Evolutionary conservation across 1,284 basidiomycete species (phyloP), one percentile per base, ranked within the genome.

Genomic region (Malassezia japonica): DNA sequence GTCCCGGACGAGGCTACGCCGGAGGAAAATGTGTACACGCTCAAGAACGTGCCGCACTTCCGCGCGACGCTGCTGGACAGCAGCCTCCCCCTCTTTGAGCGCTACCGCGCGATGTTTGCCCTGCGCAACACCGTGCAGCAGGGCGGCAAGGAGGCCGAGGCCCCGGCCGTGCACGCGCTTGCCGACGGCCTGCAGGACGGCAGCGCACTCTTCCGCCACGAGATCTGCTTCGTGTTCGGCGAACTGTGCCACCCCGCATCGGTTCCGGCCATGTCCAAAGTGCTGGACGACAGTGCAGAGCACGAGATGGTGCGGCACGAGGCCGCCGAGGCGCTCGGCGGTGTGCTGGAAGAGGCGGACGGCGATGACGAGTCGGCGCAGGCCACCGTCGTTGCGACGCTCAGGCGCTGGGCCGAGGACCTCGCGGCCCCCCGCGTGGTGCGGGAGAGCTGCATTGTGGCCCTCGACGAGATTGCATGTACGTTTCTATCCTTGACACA

Each of bases 291-390:
- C 60, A 55, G 71, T 0, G 71, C 75, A 1, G 94, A 98, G 75
- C 85, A 85, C 40, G 89, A 94, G 53, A 98, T 99, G 94, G 94
- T 99, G 4, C 82, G 94, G 21, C 94, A 99, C 68, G 94, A 99
- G 75, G 94, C 92, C 18, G 94, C 94, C 6, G 94, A 99, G 75
- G 94, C 94, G 2, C 80, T 98, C 0, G 94, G 94, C 18, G 89
- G 91, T 4, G 95, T 99, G 46, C 89, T 86, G 1, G 89, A 87
- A 2, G 61, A 64, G 16, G 42, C 38, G 5, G 46, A 46, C 36
- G 64, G 60, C 20, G 74, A 64, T 28, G 53, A 58, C 29, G 57
- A 61, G 28, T 24, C 72, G 86, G 49, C 59, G 32, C 51, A 50
- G 44, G 31, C 44, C 9, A 10, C 68, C 49, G 90, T 95, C 6